Percentiles rank a stretch among this genome's conserved stretches.
Conservation (phyloP, 164 flowering plant species). For the Chimonanthus salicifolius region DNA sequence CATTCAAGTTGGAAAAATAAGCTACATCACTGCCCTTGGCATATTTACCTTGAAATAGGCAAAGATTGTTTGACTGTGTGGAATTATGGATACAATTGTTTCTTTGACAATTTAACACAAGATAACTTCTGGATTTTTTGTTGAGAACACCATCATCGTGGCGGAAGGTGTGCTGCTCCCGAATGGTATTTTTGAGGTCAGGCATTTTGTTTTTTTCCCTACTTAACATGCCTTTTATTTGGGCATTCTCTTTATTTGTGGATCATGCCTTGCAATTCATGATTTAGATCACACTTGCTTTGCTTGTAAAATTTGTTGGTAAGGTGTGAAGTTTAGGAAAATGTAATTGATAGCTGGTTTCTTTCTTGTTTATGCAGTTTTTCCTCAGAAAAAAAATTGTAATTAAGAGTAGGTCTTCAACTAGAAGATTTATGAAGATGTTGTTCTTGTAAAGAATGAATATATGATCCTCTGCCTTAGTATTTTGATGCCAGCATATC, state of each 20-base stretch:
- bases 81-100: constrained; percentile 5
- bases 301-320: too few species aligned
- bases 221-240: not conserved
- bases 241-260: not conserved
- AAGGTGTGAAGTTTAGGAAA: not conserved
- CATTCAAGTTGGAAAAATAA: not conserved
- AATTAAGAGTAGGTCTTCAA: not conserved
- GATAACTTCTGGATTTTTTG: constrained; percentile 80
- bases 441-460: not conserved
- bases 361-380: not conserved
- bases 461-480: not conserved
- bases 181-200: constrained; percentile 81
- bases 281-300: not conserved
- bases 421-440: not conserved
- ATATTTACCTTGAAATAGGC: not conserved
- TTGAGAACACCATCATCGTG: constrained; percentile 86
- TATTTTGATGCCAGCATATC: not conserved
- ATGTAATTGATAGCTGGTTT: not conserved
- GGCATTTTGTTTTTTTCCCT: constrained; percentile 1
- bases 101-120: constrained; percentile 69
- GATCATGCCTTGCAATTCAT: not conserved
- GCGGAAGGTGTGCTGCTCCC: constrained; percentile 88
- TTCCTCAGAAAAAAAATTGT: not conserved
- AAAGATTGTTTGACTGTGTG: not conserved
- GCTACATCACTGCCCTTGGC: not conserved